These are phyloP conservation scores for Talaromyces funiculosus DNA, from an alignment of 2,329 filamentous ascomycete genomes.

Conservation along the genomic window DNA sequence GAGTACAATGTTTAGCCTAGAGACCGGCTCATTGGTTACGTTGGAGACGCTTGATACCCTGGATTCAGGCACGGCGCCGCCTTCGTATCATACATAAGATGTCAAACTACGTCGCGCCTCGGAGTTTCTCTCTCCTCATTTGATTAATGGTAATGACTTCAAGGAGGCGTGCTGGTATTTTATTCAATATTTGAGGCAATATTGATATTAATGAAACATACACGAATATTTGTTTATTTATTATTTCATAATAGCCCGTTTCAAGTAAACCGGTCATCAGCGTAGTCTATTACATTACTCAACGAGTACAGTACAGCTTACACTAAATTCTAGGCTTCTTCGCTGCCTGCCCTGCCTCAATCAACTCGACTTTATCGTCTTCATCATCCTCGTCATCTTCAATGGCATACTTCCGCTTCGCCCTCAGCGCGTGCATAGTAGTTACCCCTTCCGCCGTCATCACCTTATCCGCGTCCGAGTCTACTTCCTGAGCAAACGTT, in stretches of 20 bases:
- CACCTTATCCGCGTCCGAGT: conserved; percentile 13
- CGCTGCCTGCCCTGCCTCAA: conserved; percentile 16
- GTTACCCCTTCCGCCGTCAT: conserved; percentile 16
- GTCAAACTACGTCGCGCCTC: background rate
- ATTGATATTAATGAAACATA: background rate
- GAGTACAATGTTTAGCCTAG: conserved; percentile 25
- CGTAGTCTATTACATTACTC: background rate
- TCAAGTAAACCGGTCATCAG: background rate
- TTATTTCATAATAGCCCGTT: background rate
- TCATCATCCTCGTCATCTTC: conserved; percentile 25
- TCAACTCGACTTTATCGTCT: conserved; percentile 18
- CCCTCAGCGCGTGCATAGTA: conserved; percentile 12
- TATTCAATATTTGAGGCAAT: background rate
- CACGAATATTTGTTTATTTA: too few relatives aligned
- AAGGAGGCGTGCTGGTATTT: background rate
- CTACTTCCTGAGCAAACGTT: conserved; percentile 18
- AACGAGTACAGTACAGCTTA: background rate
- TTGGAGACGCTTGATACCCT: conserved; percentile 26
- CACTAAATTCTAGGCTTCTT: conserved; percentile 31
- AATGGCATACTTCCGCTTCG: conserved; percentile 29
- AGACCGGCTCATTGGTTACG: conserved; percentile 23
- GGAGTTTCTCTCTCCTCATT: background rate
- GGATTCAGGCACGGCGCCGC: conserved; percentile 18
- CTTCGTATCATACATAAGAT: conserved; percentile 16
- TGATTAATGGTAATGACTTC: background rate